Conservation (phyloP, 768 basidiomycete species). For the Lactarius psammicola region DNA sequence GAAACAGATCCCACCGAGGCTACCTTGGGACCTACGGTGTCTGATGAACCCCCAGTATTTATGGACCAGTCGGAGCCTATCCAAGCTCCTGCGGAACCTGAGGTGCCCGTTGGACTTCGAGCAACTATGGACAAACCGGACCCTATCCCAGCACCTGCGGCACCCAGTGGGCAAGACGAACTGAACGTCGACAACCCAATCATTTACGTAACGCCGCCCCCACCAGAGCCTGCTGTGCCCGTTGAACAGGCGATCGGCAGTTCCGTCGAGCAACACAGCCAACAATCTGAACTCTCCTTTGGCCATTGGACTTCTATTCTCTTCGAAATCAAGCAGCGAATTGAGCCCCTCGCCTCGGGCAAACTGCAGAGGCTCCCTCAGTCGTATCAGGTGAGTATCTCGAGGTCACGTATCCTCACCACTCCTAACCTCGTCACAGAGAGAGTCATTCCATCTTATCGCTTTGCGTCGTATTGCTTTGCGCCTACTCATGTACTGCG, state of each 20-base stretch:
- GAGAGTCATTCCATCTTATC: background rate
- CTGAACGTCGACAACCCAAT: background rate
- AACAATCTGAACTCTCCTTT: background rate
- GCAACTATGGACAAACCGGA: background rate
- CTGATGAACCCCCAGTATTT: background rate
- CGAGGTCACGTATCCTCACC: background rate
- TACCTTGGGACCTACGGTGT: background rate
- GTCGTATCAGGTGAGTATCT: slow-evolving; percentile 4
- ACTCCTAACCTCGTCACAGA: background rate
- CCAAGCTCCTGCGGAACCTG: background rate
- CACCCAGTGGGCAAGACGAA: background rate
- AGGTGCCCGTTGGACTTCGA: background rate
- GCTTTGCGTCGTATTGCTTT: slow-evolving; percentile 6
- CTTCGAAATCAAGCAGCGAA: slow-evolving; percentile 9
- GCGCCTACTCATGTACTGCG: slow-evolving; percentile 19
- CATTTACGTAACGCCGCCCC: background rate
- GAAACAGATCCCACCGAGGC: background rate
- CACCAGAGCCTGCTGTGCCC: background rate
- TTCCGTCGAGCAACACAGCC: background rate
- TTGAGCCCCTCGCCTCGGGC: slow-evolving; percentile 3
- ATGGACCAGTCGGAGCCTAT: background rate
- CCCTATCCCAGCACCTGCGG: background rate
- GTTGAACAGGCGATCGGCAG: background rate
- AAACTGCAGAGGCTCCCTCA: slow-evolving; percentile 5
- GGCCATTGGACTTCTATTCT: slow-evolving; percentile 4